Evolutionary conservation across 768 basidiomycete species (phyloP).

Genomic region (Agaricus sinodeliciosus): DNA sequence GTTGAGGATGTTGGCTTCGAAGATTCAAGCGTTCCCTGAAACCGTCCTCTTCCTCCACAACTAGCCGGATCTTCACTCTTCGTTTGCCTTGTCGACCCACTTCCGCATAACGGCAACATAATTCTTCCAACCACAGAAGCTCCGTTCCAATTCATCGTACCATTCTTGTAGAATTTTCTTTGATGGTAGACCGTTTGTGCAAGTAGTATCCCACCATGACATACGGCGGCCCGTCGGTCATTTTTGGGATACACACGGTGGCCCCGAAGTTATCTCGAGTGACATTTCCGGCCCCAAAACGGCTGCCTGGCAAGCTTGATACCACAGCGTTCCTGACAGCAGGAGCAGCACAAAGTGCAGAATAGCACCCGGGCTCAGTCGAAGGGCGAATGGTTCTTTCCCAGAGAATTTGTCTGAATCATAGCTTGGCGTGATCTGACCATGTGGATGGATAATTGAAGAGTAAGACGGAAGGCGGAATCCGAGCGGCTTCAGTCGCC

Average conservation of each 20-base stretch:
- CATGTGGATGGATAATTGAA: too few species aligned
- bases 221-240: slow-evolving; percentile 2
- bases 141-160: too few species aligned
- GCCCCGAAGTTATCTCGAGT: not conserved
- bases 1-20: not conserved
- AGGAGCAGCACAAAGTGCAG: slow-evolving; percentile 19
- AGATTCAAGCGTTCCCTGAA: too few species aligned
- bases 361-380: slow-evolving; percentile 21
- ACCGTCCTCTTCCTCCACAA: too few species aligned
- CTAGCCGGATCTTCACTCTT: too few species aligned
- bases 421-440: too few species aligned
- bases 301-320: not conserved
- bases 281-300: not conserved
- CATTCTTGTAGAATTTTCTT: not conserved
- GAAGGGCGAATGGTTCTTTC: slow-evolving; percentile 11
- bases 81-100: too few species aligned
- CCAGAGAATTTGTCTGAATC: too few species aligned
- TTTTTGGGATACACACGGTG: not conserved
- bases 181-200: slow-evolving; percentile 1
- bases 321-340: not conserved
- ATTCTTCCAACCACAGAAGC: too few species aligned
- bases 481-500: not conserved
- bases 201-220: not conserved
- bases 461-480: not conserved
- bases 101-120: too few species aligned